Percentiles rank a stretch among this genome's conserved stretches.
phyloP scores from a whole-genome alignment of 2,329 filamentous ascomycete genomes.

The Falciphora oryzae region DNA sequence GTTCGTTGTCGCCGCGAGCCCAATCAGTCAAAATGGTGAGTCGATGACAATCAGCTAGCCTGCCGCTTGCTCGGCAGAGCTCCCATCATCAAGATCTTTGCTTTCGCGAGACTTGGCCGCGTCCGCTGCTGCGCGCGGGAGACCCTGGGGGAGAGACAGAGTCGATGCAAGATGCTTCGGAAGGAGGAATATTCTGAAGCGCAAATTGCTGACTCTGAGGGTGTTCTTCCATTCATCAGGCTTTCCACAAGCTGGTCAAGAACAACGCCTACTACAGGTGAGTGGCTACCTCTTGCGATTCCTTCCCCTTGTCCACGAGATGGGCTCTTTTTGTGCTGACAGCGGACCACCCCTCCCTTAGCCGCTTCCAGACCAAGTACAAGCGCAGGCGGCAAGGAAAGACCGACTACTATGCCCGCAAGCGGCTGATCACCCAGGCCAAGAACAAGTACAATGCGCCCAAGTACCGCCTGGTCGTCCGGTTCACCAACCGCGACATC shows the following conservation, averaged over 20 bases:
- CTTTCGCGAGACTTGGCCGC: neutral
- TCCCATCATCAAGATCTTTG: neutral
- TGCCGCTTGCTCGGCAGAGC: neutral
- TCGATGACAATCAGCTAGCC: conserved; percentile 29
- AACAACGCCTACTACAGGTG: conserved; percentile 98
- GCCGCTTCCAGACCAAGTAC: conserved; percentile 99
- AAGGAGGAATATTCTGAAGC: conserved; percentile 74
- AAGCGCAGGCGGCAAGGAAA: conserved; percentile 92
- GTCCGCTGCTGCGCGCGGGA: neutral
- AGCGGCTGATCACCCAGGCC: conserved; percentile 98
- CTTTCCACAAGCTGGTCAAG: conserved; percentile 94
- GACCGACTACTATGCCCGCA: conserved; percentile 99
- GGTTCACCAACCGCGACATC: conserved; percentile 99
- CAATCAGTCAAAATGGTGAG: conserved; percentile 65
- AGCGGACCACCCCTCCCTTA: conserved; percentile 29
- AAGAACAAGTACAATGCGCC: conserved; percentile 99
- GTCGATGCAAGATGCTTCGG: conserved; percentile 99
- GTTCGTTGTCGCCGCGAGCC: conserved; percentile 30
- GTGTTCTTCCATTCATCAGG: conserved; percentile 48
- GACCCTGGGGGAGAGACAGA: conserved; percentile 35
- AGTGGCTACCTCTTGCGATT: conserved; percentile 32
- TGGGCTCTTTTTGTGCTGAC: conserved; percentile 1
- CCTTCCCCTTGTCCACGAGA: neutral
- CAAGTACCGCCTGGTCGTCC: conserved; percentile 99
- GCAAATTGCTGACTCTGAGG: conserved; percentile 99